These are phyloP conservation scores for Kodamaea lidongshanica DNA, from an alignment of 805 yeast species.

Conservation along the genomic window DNA sequence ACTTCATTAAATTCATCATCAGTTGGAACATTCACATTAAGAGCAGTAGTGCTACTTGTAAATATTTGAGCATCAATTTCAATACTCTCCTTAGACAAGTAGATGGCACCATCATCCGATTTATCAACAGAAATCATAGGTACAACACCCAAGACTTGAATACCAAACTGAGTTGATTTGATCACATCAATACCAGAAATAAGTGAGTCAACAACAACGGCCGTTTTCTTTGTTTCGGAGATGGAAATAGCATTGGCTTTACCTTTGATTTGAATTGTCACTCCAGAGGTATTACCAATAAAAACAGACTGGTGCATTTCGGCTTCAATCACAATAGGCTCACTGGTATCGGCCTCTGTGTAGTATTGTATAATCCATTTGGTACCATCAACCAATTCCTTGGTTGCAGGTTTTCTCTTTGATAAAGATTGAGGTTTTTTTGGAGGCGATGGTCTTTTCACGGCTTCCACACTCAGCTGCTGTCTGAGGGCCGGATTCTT, in stretches of 20 bases:
- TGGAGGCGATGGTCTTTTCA: slow-evolving; percentile 68
- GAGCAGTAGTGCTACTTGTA: slow-evolving; percentile 77
- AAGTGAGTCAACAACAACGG: slow-evolving; percentile 74
- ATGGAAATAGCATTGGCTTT: slow-evolving; percentile 85
- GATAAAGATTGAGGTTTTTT: slow-evolving; percentile 70
- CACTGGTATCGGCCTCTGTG: slow-evolving; percentile 48
- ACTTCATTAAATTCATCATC: slow-evolving; percentile 74
- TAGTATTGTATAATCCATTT: slow-evolving; percentile 81
- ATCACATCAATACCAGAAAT: slow-evolving; percentile 86
- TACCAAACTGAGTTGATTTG: slow-evolving; percentile 71
- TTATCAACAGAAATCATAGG: slow-evolving; percentile 87
- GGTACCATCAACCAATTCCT: slow-evolving; percentile 76
- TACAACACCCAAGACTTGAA: slow-evolving; percentile 76
- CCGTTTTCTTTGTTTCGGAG: slow-evolving; percentile 64
- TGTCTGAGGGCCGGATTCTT: slow-evolving; percentile 79
- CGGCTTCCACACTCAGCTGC: slow-evolving; percentile 30
- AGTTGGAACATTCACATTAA: slow-evolving; percentile 79
- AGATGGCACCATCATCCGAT: slow-evolving; percentile 78
- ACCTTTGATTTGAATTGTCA: slow-evolving; percentile 78
- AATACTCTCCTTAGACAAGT: slow-evolving; percentile 66
- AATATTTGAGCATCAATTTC: slow-evolving; percentile 60
- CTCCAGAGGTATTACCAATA: slow-evolving; percentile 71
- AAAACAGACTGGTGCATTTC: slow-evolving; percentile 84
- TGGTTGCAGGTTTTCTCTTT: slow-evolving; percentile 36
- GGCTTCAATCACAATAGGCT: slow-evolving; percentile 64